Evolutionary conservation across 2,329 filamentous ascomycete genomes (phyloP).

Genomic region (Amphichorda felina): DNA sequence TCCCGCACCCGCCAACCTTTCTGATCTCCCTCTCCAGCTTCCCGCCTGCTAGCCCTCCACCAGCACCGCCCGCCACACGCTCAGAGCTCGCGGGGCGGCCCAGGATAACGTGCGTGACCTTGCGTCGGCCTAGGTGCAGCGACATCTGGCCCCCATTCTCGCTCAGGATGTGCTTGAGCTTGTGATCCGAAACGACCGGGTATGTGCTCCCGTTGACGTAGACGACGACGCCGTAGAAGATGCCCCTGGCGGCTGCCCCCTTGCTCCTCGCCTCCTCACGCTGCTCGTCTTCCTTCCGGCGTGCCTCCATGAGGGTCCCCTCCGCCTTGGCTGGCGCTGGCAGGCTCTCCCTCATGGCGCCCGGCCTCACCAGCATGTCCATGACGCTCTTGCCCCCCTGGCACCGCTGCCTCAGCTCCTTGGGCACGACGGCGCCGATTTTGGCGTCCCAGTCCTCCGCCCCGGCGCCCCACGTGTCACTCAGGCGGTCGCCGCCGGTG

Average conservation of each 20-base stretch:
- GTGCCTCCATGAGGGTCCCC: conserved; percentile 12
- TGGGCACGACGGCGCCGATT: conserved; percentile 28
- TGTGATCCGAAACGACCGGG: conserved; percentile 74
- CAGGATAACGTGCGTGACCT: conserved; percentile 79
- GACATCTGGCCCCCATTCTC: conserved; percentile 64
- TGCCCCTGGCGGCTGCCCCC: conserved; percentile 13
- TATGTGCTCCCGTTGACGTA: conserved; percentile 84
- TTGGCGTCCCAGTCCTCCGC: conserved; percentile 41
- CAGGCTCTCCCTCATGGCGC: conserved; percentile 21
- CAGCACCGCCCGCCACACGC: conserved; percentile 55
- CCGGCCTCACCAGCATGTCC: conserved; percentile 40
- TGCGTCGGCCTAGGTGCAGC: conserved; percentile 56
- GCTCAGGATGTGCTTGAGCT: conserved; percentile 65
- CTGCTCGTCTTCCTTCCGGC: conserved; percentile 37
- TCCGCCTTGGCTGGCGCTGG: conserved; percentile 9
- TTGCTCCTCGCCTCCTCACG: conserved; percentile 22
- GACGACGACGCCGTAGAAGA: conserved; percentile 63
- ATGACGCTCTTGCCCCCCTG: conserved; percentile 27
- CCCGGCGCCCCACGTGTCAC: conserved; percentile 54
- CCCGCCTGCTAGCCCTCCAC: conserved; percentile 62
- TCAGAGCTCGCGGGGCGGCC: conserved; percentile 38
- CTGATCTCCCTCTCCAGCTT: conserved; percentile 77
- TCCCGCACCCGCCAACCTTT: conserved; percentile 51
- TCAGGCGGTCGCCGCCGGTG: conserved; percentile 46
- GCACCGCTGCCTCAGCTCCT: conserved; percentile 25